Evolutionary conservation across 805 yeast genomes (phyloP).

Genomic region (Wickerhamomyces strasburgensis): DNA sequence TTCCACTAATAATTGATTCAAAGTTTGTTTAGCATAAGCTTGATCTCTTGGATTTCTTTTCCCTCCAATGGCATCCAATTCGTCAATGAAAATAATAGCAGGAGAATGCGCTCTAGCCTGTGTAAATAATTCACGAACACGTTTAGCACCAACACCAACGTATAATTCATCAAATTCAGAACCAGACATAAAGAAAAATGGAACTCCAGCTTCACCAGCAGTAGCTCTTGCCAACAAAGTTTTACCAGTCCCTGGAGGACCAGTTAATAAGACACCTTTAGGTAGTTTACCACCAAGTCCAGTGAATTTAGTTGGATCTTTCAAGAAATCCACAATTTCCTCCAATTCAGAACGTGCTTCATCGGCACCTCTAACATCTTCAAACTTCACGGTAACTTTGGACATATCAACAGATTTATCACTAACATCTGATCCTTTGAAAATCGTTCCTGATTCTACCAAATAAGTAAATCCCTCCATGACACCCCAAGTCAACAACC

Average conservation of each 20-base stretch:
- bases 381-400: slow-evolving; percentile 79
- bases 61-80: slow-evolving; percentile 97
- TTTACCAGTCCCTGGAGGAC: slow-evolving; percentile 99
- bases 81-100: slow-evolving; percentile 95
- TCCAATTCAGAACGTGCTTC: slow-evolving; percentile 97
- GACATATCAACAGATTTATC: slow-evolving; percentile 81
- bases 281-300: slow-evolving; percentile 97
- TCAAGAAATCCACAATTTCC: slow-evolving; percentile 95
- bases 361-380: slow-evolving; percentile 96
- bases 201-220: slow-evolving; percentile 99
- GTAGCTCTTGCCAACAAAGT: slow-evolving; percentile 95
- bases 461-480: slow-evolving; percentile 72
- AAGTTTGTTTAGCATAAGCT: slow-evolving; percentile 96
- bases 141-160: slow-evolving; percentile 98
- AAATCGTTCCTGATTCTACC: slow-evolving; percentile 76
- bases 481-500: slow-evolving; percentile 75
- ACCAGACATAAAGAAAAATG: slow-evolving; percentile 97
- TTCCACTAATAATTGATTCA: slow-evolving; percentile 92
- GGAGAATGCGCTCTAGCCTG: slow-evolving; percentile 96
- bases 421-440: slow-evolving; percentile 65
- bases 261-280: slow-evolving; percentile 92
- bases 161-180: slow-evolving; percentile 97
- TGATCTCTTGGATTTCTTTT: slow-evolving; percentile 96
- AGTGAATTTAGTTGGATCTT: slow-evolving; percentile 94
- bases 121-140: slow-evolving; percentile 88